Evolutionary conservation across 1,284 basidiomycete species (phyloP).

Genomic region (Cerioporus squamosus): DNA sequence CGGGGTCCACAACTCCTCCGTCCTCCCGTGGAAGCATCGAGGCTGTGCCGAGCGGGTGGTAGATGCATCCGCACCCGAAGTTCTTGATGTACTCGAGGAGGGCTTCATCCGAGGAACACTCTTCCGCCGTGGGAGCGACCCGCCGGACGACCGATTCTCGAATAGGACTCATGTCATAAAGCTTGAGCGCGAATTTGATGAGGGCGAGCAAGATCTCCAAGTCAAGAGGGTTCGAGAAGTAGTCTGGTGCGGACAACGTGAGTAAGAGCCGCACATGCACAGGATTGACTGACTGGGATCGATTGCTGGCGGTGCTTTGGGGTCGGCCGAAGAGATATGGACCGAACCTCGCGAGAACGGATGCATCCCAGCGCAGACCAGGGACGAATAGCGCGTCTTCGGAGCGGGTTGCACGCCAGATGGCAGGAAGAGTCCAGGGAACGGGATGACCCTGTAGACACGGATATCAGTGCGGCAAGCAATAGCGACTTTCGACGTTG

Average conservation of each 20-base stretch:
- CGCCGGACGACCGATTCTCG: slow-evolving; percentile 1
- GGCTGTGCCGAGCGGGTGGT: slow-evolving; percentile 17
- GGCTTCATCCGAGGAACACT: slow-evolving; percentile 15
- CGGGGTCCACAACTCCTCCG: slow-evolving; percentile 32
- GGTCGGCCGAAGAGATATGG: slow-evolving; percentile 44
- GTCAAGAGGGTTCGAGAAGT: slow-evolving; percentile 17
- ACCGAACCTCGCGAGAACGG: slow-evolving; percentile 16
- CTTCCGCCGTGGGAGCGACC: slow-evolving; percentile 13
- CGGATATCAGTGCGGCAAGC: slow-evolving; percentile 8
- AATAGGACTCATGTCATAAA: slow-evolving; percentile 21
- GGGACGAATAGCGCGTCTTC: slow-evolving; percentile 9
- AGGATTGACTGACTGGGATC: slow-evolving; percentile 38
- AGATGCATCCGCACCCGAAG: no score
- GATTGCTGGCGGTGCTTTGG: slow-evolving; percentile 43
- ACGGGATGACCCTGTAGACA: slow-evolving; percentile 15
- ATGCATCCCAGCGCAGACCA: slow-evolving; percentile 5
- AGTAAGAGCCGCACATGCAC: no score
- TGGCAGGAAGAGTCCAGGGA: slow-evolving; percentile 12
- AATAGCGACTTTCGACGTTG: no score
- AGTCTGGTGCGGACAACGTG: background rate
- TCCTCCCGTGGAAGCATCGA: slow-evolving; percentile 51
- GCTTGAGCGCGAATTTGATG: slow-evolving; percentile 15
- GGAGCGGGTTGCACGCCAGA: slow-evolving; percentile 8
- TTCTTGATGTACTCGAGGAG: slow-evolving; percentile 24
- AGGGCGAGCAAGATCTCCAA: slow-evolving; percentile 21